A percentile compares a stretch with the other conserved stretches of the same genome.
Evolutionary conservation across 306 rosid genomes (phyloP).

Genomic region (Vicia villosa): DNA sequence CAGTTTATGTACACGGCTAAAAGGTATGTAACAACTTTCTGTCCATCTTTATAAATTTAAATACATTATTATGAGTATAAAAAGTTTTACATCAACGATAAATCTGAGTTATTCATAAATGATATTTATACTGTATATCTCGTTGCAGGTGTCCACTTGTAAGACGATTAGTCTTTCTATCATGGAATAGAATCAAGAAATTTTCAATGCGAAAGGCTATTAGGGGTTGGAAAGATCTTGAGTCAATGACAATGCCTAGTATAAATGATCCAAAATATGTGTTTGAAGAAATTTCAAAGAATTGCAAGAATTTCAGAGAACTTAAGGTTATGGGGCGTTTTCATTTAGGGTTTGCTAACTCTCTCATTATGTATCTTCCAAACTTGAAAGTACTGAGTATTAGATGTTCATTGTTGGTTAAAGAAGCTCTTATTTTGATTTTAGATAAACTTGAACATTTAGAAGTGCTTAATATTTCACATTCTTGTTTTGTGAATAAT

Average conservation of each 20-base stretch:
- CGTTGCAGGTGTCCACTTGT: not conserved
- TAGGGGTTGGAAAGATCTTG: not conserved
- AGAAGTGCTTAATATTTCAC: constrained; percentile 3
- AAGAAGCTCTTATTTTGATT: not conserved
- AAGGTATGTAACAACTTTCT: not conserved
- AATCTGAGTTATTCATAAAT: not conserved
- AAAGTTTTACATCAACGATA: too few relatives aligned
- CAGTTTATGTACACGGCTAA: not conserved
- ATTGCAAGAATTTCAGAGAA: not conserved
- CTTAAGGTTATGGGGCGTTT: not conserved
- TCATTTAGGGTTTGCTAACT: not conserved
- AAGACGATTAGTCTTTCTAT: not conserved
- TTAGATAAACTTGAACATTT: not conserved
- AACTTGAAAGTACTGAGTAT: not conserved
- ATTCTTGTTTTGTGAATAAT: not conserved
- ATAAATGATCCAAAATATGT: not conserved
- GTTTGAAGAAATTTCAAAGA: not conserved
- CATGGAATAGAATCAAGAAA: constrained; percentile 12
- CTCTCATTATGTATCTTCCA: not conserved
- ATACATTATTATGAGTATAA: too few relatives aligned
- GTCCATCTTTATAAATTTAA: too few relatives aligned
- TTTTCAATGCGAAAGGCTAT: not conserved
- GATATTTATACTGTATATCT: too few relatives aligned
- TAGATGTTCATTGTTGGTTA: not conserved
- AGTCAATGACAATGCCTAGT: constrained; percentile 17